A percentile compares a stretch with the other conserved stretches of the same genome.
These are phyloP conservation scores for Pseudocercospora crystallina DNA, from an alignment of 2,329 filamentous ascomycete genomes.

Conservation along the genomic window DNA sequence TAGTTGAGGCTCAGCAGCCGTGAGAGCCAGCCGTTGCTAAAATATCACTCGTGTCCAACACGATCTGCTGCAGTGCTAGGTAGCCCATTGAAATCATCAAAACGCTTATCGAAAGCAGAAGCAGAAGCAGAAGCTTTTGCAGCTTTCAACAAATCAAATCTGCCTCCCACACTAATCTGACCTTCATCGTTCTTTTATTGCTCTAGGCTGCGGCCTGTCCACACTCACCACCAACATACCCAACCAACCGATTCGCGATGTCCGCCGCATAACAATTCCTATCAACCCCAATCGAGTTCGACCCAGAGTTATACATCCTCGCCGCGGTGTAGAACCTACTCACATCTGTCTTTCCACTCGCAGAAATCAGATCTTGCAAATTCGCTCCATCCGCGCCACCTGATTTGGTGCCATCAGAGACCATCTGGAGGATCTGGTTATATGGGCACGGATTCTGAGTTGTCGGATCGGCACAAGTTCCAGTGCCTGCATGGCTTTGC, in stretches of 20 bases:
- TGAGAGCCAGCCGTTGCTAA: no score
- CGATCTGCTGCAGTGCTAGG: no score
- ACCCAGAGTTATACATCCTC: slow-evolving; percentile 50
- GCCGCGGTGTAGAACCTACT: slow-evolving; percentile 48
- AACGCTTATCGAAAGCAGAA: no score
- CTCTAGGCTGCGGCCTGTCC: no score
- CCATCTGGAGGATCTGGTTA: slow-evolving; percentile 39
- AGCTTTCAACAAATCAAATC: no score
- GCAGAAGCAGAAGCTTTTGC: no score
- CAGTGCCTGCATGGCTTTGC: slow-evolving; percentile 42
- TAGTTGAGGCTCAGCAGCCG: not conserved
- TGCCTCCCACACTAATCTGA: no score
- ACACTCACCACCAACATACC: not conserved
- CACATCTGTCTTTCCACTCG: slow-evolving; percentile 31
- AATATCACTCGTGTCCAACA: no score
- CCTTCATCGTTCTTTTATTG: no score
- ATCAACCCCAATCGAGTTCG: not conserved
- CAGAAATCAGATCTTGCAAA: slow-evolving; percentile 39
- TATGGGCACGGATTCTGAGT: slow-evolving; percentile 40
- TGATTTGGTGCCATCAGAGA: slow-evolving; percentile 40
- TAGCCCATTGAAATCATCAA: no score
- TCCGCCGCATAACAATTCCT: slow-evolving; percentile 13
- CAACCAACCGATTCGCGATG: slow-evolving; percentile 17
- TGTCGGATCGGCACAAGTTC: slow-evolving; percentile 19
- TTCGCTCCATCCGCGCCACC: slow-evolving; percentile 38